phyloP scores from a whole-genome alignment of 345 rosid genomes.

The Raphanus sativus region DNA sequence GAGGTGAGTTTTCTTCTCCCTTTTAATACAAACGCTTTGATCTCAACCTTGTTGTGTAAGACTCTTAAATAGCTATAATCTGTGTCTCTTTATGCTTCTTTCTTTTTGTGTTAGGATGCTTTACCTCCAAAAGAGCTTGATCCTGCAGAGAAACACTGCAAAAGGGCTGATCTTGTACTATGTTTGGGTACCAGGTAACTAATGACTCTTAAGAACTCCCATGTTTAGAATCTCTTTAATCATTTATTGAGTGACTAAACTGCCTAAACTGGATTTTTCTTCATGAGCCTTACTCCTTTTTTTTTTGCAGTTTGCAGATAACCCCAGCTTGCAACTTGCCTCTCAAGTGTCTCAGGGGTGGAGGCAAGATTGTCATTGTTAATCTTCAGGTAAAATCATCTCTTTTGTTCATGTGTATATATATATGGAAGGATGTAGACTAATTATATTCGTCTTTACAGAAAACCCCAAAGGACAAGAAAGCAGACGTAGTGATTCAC shows the following conservation, averaged over 20 bases:
- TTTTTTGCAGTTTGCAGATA: conserved; percentile 82
- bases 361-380: conserved; percentile 90
- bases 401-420: neutral
- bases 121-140: conserved; percentile 82
- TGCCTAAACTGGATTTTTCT: neutral
- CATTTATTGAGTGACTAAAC: neutral
- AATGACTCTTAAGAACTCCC: conserved; percentile 13
- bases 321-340: conserved; percentile 99
- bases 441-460: conserved; percentile 37
- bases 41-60: neutral
- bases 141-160: conserved; percentile 87
- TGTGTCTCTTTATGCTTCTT: neutral
- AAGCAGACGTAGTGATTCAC: conserved; percentile 86
- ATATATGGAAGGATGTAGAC: neutral
- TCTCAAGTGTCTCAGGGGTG: conserved; percentile 80
- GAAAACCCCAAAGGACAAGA: conserved; percentile 99
- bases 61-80: neutral
- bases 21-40: neutral
- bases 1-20: conserved; percentile 54
- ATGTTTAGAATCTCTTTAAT: neutral
- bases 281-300: conserved; percentile 15
- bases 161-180: conserved; percentile 83
- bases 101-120: conserved; percentile 63
- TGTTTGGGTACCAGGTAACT: conserved; percentile 92
- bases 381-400: conserved; percentile 76